Base-by-base conservation (phyloP, 495 filamentous ascomycete genomes). In the Podospora fimiseda region DNA sequence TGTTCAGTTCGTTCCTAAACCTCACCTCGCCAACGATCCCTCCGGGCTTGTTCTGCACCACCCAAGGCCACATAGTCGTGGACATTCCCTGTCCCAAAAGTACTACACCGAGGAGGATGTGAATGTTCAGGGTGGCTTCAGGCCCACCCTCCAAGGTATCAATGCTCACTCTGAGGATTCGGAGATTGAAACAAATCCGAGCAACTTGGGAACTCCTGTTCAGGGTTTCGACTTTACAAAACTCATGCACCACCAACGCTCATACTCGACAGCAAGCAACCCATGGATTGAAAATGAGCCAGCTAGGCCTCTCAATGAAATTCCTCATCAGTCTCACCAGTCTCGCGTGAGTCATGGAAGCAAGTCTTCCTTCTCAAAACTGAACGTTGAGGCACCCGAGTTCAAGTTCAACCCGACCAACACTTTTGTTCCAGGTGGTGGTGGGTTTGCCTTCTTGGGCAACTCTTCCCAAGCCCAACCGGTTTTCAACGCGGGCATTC, bases 371-470 rank as follows among this genome's bases (percentile, higher is more conserved):
- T 72, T 80, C 16, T 90, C 89, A 0, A 88, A 82, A 52, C 73
- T 96, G 43, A 96, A 98, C 56, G 88, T 90, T 37, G 83, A 82
- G 50, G 92, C 93, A 0, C 85, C 87, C 45, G 89, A 91, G 60
- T 96, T 96, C 67, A 88, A 83, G 57, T 86, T 87, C 64, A 84
- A 93, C 52, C 88, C 88, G 3, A 72, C 69, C 15, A 82, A 68
- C 48, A 71, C 59, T 18, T 87, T 87, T 64, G 75, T 73, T 36
- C 79, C 88, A 1, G 73, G 75, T n/a, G 73, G 75, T n/a, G 73
- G 75, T 15, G 72, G 76, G 38, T 78, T 75, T 50, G 57, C 60
- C 18, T 87, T 85, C 52, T 72, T 73, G 36, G 70, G 71, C 44
- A 79, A 70, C 53, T 71, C 69, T 3, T 80, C 84, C 65, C 78